Evolutionary conservation across 441 rosid species (phyloP), one percentile per base, ranked within the genome.

Genomic region (Raphanus hybrid): DNA sequence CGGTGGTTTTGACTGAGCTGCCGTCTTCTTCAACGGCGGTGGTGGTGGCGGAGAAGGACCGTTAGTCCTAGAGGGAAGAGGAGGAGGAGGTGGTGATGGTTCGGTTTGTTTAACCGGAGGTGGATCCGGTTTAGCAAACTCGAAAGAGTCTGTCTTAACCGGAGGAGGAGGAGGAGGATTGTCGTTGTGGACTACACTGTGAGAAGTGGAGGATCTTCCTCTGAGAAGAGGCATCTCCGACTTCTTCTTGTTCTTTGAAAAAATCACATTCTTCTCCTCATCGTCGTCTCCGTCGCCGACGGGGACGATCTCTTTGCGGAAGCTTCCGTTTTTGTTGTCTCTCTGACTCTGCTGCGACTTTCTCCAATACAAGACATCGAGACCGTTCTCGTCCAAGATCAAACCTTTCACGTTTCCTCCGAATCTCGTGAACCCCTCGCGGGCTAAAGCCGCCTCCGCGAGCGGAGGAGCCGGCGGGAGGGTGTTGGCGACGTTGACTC

Each of bases 321-420:
- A 82, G 75, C 82, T 75, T 32, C 65, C 76, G 6, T 35, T 74
- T 73, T 69, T 82, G 37, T 81, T 82, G 37, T 81, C 73, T 39
- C 74, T 87, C 62, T 85, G 85, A 59, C 75, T 86, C 68, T 86
- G 86, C 68, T 86, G 86, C 41, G 83, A 86, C 75, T 84, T 84
- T 70, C 86, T 90, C 98, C 97, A 93, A 65, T 92, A 96, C 75
- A 91, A 75, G 55, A 93, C 94, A 82, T 93, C 98, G 76, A 85
- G 80, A 0, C 99, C 98, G 70, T 91, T 84, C 71, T 92, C 98
- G 45, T 93, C 93, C 11, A 91, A 87, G 26, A 91, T 85, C 82
- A 93, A 52, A 4, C 89, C 94, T 64, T 87, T 84, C 12, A 89
- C 60, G 78, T 76, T 84, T 54, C 87, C 87, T 6, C 85, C 87